phyloP scores from a whole-genome alignment of 768 basidiomycete species.

The Auriculariales sp. region DNA sequence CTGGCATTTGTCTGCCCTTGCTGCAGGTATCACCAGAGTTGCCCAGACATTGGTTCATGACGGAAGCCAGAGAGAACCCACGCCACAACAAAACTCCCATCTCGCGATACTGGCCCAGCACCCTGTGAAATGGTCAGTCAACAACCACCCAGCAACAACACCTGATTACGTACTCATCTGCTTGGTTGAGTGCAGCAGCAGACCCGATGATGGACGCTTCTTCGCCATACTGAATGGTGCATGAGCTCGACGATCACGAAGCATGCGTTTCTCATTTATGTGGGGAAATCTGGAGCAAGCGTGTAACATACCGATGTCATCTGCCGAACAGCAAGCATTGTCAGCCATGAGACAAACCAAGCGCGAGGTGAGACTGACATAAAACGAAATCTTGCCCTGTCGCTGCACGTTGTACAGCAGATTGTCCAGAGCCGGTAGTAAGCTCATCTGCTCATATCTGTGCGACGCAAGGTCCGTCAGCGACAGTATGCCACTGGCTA shows the following conservation, averaged over 20 bases:
- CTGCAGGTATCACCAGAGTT: constrained; percentile 65
- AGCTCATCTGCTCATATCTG: constrained; percentile 66
- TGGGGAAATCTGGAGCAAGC: no score
- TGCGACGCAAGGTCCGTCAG: not conserved
- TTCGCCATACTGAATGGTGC: constrained; percentile 78
- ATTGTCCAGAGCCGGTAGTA: constrained; percentile 74
- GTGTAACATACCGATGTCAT: constrained; percentile 60
- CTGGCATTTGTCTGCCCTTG: constrained; percentile 89
- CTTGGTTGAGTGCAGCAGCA: constrained; percentile 65
- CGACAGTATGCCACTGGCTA: not conserved
- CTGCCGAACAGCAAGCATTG: constrained; percentile 20
- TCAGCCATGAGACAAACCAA: not conserved
- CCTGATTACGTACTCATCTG: constrained; percentile 63
- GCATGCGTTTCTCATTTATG: no score
- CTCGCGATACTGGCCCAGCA: constrained; percentile 89
- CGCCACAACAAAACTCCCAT: constrained; percentile 86
- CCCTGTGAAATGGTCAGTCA: constrained; percentile 25
- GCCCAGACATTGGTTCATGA: constrained; percentile 89
- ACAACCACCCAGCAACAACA: not conserved
- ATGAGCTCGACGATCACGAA: no score
- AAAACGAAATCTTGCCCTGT: constrained; percentile 87
- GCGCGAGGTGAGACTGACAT: constrained; percentile 32
- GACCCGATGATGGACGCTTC: constrained; percentile 84
- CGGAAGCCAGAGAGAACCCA: constrained; percentile 59
- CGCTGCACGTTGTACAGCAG: constrained; percentile 85